Evolutionary conservation across 352 stramenopile species (phyloP).

Genomic region (Phytophthora vignae): DNA sequence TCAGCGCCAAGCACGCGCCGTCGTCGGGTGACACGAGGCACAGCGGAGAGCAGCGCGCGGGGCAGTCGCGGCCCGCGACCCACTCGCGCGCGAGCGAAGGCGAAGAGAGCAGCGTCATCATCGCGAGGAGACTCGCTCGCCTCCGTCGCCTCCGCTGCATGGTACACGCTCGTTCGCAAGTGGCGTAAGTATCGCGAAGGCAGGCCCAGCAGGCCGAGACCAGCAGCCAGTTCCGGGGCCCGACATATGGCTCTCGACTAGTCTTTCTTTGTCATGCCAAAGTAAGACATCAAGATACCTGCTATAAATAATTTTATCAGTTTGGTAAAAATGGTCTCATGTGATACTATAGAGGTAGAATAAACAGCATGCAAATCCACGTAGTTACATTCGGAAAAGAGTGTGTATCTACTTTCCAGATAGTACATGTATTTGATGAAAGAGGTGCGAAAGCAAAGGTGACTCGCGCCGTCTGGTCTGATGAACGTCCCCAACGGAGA

Average conservation of each 20-base stretch:
- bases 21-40: conserved; percentile 16
- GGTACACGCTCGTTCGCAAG: conserved; percentile 3
- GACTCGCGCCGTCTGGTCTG: background rate
- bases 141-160: conserved; percentile 34
- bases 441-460: background rate
- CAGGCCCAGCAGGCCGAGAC: background rate
- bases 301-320: background rate
- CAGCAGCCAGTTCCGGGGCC: conserved; percentile 21
- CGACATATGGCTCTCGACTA: background rate
- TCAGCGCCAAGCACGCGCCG: conserved; percentile 18
- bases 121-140: conserved; percentile 4
- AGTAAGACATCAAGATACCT: conserved; percentile 1
- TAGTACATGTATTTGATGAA: too few species aligned
- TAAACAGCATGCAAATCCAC: too few species aligned
- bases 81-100: background rate
- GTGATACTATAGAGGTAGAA: too few species aligned
- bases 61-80: conserved; percentile 9
- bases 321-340: too few species aligned
- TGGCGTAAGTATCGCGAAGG: conserved; percentile 8
- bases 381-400: too few species aligned
- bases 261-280: conserved; percentile 26
- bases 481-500: background rate
- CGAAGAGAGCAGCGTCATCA: conserved; percentile 22
- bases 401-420: too few species aligned
- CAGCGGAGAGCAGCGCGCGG: conserved; percentile 5